Evolutionary conservation across 805 yeast genomes (phyloP).

Genomic region (Lipomyces mesembrius): DNA sequence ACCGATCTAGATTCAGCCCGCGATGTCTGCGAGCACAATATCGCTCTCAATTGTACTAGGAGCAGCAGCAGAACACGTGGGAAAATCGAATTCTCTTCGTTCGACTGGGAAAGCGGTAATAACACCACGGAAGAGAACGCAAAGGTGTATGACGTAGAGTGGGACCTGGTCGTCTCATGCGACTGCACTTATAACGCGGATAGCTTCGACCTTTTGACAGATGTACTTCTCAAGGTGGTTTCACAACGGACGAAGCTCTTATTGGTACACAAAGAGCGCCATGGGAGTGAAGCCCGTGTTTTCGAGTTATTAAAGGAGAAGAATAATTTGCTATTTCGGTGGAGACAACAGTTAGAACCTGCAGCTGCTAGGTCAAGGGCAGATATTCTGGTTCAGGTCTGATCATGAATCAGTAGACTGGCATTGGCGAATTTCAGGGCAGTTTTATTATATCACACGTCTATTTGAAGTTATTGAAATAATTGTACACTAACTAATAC

Average conservation of each 20-base stretch:
- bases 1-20: conserved; percentile 50
- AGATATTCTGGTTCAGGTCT: not conserved
- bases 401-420: not conserved
- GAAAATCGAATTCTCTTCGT: conserved; percentile 41
- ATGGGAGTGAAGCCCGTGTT: conserved; percentile 32
- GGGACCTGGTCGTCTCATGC: conserved; percentile 50
- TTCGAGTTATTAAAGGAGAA: conserved; percentile 27
- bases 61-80: not conserved
- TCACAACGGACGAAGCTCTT: conserved; percentile 37
- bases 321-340: conserved; percentile 19
- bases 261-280: conserved; percentile 46
- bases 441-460: too few relatives aligned
- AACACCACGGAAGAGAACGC: conserved; percentile 20
- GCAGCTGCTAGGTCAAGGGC: conserved; percentile 13
- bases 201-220: conserved; percentile 48
- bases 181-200: conserved; percentile 53
- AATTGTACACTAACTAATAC: not conserved
- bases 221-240: conserved; percentile 40
- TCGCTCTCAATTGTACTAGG: conserved; percentile 38
- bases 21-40: conserved; percentile 47
- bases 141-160: conserved; percentile 41
- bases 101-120: conserved; percentile 49
- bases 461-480: not conserved
- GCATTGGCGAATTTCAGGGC: not conserved
- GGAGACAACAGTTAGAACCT: conserved; percentile 18